Percentiles rank a stretch among this genome's conserved stretches.
Evolutionary conservation across 371 early-diverging fungal genomes (phyloP).

Genomic region (Apophysomyces sp.): DNA sequence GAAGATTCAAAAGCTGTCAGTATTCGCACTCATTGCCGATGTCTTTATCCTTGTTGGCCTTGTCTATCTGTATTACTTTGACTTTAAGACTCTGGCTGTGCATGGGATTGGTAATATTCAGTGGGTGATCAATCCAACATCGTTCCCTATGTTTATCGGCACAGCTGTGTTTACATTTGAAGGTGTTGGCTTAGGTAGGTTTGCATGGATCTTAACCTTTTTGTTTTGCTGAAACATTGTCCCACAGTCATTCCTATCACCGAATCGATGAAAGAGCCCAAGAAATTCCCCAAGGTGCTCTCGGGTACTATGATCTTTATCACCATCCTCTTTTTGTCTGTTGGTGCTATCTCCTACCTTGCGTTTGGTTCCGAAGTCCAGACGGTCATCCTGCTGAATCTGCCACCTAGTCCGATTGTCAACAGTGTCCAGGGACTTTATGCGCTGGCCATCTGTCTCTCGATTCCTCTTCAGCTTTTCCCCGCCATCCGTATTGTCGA

Average conservation of each 20-base stretch:
- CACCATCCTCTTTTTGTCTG: constrained; percentile 67
- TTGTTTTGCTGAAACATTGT: neutral
- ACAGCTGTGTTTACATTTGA: constrained; percentile 90
- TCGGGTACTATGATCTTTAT: constrained; percentile 69
- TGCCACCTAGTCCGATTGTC: constrained; percentile 64
- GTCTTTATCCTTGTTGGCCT: constrained; percentile 81
- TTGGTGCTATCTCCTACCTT: constrained; percentile 77
- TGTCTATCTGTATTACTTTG: constrained; percentile 74
- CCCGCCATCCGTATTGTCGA: constrained; percentile 88
- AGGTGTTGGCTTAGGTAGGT: constrained; percentile 77
- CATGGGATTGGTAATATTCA: constrained; percentile 63
- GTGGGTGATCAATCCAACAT: constrained; percentile 64
- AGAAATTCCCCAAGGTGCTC: constrained; percentile 74
- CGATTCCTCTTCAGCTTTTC: constrained; percentile 85
- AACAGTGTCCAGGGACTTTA: constrained; percentile 74
- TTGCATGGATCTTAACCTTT: neutral
- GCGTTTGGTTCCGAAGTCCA: constrained; percentile 79
- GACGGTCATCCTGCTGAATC: constrained; percentile 78
- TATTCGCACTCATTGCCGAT: constrained; percentile 82
- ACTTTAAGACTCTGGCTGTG: constrained; percentile 54
- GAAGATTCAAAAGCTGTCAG: constrained; percentile 75
- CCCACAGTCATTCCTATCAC: constrained; percentile 60
- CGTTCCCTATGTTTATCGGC: constrained; percentile 83
- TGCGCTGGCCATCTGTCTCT: constrained; percentile 81
- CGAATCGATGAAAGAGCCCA: constrained; percentile 78